Base-by-base conservation (phyloP, 139 green algal species). In the Micractinium sp. region DNA sequence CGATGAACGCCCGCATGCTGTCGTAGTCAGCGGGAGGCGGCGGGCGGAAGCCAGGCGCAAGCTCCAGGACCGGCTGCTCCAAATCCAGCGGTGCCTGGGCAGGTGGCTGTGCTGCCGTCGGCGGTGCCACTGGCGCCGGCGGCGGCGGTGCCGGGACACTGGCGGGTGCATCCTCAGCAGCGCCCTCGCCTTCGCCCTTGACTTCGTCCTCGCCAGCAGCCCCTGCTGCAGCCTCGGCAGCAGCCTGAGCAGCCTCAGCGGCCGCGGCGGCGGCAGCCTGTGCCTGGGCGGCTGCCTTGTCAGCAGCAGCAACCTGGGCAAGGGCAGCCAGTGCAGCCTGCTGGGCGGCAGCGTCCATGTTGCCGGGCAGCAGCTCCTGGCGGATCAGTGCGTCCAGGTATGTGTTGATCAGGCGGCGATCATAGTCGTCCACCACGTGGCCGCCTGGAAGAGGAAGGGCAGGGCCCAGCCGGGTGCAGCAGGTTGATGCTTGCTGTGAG, bases 371-470 rank as follows among this genome's bases (percentile, higher is more conserved):
- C 87, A 99, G 94, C 16, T 82, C 87, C 83, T 97, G 94, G 47
- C 95, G 96, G 73, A 99, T 92, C 89, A 97, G 96, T 67, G 93
- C 94, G 76, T 87, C 81, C 39, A 98, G 94, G 92, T 98, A 97
- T 12, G 93, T 91, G 86, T 90, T 95, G 22, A 94, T 89, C n/a
- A 98, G 93, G 77, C 96, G 56, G 33, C 97, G 90, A 88, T 99
- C 97, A 93, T 95, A 97, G 90, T 97, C 96, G 89, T 99, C 97
- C 66, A 98, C 96, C 47, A 99, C 96, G 93, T 99, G 97, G 33
- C 97, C 97, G 47, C 97, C 97, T 88, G 98, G 98, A 71, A 29
- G 39, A 56, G 47, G 47, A 5, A 9, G 66, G 25, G 66, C 7
- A 73, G 25, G 25, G 66, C 23, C n/a, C n/a, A n/a, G n/a, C n/a